Percentiles rank a stretch among this genome's conserved stretches.
Evolutionary conservation across 179 eudicot genomes (phyloP).

Genomic region (Spergularia azorica): DNA sequence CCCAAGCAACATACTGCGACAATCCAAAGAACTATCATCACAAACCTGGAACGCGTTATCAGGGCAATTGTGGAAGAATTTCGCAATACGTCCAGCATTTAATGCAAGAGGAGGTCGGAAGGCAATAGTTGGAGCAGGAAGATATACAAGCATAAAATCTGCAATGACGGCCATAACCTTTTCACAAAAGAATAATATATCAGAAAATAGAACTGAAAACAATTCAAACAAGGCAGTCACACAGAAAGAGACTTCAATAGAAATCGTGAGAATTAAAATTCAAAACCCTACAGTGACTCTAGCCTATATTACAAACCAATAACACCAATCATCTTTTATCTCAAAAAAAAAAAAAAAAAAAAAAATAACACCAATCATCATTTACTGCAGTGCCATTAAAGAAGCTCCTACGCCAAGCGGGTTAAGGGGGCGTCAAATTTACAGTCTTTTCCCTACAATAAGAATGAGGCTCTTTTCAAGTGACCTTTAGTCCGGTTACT

Average conservation of each 20-base stretch:
- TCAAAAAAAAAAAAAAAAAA: too few species aligned
- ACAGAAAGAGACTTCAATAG: not conserved
- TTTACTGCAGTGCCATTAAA: not conserved
- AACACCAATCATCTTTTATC: too few species aligned
- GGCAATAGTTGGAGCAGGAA: slow-evolving; percentile 90
- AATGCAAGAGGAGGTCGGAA: slow-evolving; percentile 70
- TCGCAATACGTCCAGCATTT: slow-evolving; percentile 75
- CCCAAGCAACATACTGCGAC: not conserved
- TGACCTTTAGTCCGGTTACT: too few species aligned
- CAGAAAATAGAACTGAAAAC: slow-evolving; percentile 8
- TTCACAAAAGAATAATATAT: slow-evolving; percentile 23
- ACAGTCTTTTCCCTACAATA: too few species aligned
- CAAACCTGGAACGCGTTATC: slow-evolving; percentile 94
- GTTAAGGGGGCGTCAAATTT: too few species aligned
- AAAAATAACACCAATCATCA: not conserved
- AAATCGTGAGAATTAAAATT: not conserved
- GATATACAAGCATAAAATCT: slow-evolving; percentile 96
- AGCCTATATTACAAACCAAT: not conserved
- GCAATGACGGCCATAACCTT: slow-evolving; percentile 96
- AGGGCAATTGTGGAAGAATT: slow-evolving; percentile 83
- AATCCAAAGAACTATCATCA: not conserved
- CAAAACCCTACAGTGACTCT: not conserved
- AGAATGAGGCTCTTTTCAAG: too few species aligned
- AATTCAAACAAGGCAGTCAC: not conserved
- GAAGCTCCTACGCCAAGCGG: not conserved